Conservation (phyloP, 192 early-diverging fungal genomes). For the Umbelopsis sp. region DNA sequence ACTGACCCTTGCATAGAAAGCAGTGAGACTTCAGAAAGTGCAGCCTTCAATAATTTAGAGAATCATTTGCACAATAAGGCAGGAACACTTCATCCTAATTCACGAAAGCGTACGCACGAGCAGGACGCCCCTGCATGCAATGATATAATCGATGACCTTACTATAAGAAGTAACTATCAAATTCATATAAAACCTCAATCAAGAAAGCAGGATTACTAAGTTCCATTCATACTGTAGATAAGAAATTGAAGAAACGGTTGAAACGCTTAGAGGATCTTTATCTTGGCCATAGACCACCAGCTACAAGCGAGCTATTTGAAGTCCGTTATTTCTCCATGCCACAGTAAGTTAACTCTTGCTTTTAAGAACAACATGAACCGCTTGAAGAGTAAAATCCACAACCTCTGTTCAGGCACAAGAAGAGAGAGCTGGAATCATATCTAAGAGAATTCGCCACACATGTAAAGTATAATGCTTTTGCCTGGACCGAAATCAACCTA, state of each 20-base stretch:
- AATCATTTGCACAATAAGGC: neutral
- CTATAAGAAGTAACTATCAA: slow-evolving; percentile 7
- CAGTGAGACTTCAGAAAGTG: neutral
- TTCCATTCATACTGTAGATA: neutral
- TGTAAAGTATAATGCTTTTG: neutral
- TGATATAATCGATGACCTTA: slow-evolving; percentile 23
- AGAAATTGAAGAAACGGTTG: slow-evolving; percentile 18
- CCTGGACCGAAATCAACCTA: too few relatives aligned
- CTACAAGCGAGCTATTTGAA: slow-evolving; percentile 23
- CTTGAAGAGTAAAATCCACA: too few relatives aligned
- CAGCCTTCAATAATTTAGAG: neutral
- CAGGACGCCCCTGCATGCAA: neutral
- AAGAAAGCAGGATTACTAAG: neutral
- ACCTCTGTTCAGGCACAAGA: neutral
- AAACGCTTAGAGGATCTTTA: slow-evolving; percentile 7
- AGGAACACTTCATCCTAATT: neutral
- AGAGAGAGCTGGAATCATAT: slow-evolving; percentile 20
- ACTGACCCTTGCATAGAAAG: neutral
- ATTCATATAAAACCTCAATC: neutral
- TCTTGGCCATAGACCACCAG: neutral
- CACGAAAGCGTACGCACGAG: neutral
- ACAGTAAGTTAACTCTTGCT: neutral
- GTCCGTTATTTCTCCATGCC: slow-evolving; percentile 28
- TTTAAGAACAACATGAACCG: too few relatives aligned
- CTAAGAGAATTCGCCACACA: slow-evolving; percentile 24